phyloP scores from a whole-genome alignment of 2,329 filamentous ascomycete genomes.

The Beauveria pseudobassiana region DNA sequence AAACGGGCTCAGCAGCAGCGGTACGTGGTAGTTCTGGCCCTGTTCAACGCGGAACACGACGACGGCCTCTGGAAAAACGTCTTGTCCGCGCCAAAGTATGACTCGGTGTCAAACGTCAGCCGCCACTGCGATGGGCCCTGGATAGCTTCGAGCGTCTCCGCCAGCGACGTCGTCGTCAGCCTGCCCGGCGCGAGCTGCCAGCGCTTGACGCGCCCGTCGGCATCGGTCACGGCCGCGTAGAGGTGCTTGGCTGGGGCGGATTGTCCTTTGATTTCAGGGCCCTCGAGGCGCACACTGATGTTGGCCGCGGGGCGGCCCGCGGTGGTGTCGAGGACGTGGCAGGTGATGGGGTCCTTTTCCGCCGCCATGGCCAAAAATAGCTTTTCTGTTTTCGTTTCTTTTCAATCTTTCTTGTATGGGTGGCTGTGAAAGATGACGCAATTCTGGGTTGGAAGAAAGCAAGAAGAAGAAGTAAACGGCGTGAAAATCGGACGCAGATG shows the following conservation, averaged over 20 bases:
- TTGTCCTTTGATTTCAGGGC: constrained; percentile 24
- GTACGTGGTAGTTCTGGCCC: constrained; percentile 71
- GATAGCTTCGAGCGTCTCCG: constrained; percentile 44
- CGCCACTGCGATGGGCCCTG: constrained; percentile 51
- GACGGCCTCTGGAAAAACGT: constrained; percentile 53
- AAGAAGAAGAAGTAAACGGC: neutral
- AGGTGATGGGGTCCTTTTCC: constrained; percentile 64
- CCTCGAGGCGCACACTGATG: constrained; percentile 60
- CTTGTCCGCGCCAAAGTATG: constrained; percentile 59
- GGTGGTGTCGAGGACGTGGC: constrained; percentile 80
- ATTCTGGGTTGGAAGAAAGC: neutral
- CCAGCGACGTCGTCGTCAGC: constrained; percentile 36
- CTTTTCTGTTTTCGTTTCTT: too few relatives aligned
- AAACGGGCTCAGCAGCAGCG: constrained; percentile 67
- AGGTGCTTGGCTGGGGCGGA: neutral
- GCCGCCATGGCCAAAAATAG: neutral
- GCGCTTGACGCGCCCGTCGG: constrained; percentile 63
- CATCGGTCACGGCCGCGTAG: constrained; percentile 49
- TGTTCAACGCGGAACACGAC: constrained; percentile 46
- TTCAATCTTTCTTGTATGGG: too few relatives aligned
- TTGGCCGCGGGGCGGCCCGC: constrained; percentile 59
- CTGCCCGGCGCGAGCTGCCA: constrained; percentile 50
- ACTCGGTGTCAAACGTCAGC: constrained; percentile 63
- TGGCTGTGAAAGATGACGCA: too few relatives aligned
- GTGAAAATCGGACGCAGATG: neutral